A percentile compares a stretch with the other conserved stretches of the same genome.
phyloP scores from a whole-genome alignment of 148 eudicot species.

The Cornus kousa region DNA sequence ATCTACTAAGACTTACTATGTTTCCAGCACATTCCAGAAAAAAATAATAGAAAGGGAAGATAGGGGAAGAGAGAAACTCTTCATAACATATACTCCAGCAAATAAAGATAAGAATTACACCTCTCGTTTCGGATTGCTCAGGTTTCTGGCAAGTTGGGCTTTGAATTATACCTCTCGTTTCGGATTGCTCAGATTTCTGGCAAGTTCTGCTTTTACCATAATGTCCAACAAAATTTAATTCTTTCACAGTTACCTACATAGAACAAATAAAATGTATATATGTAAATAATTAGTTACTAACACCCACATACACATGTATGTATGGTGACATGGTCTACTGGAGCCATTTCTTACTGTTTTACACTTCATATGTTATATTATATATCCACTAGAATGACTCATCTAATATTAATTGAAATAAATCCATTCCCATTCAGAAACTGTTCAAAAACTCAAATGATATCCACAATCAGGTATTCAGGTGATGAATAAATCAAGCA shows the following conservation, averaged over 20 bases:
- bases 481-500: too few relatives aligned
- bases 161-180: slow-evolving; percentile 29
- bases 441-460: too few relatives aligned
- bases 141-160: slow-evolving; percentile 12
- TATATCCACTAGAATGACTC: too few relatives aligned
- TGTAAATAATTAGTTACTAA: not conserved
- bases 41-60: too few relatives aligned
- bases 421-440: too few relatives aligned
- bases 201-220: slow-evolving; percentile 23
- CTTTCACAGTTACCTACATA: slow-evolving; percentile 49
- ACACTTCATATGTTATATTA: too few relatives aligned
- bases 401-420: too few relatives aligned
- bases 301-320: too few relatives aligned
- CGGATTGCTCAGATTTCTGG: slow-evolving; percentile 19
- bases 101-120: slow-evolving; percentile 20
- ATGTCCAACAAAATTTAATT: slow-evolving; percentile 51
- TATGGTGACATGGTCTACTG: too few relatives aligned
- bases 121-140: slow-evolving; percentile 23
- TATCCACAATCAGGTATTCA: too few relatives aligned
- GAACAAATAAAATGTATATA: not conserved
- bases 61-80: not conserved
- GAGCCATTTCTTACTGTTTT: too few relatives aligned
- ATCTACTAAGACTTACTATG: too few relatives aligned
- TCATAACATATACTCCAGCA: not conserved
- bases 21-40: not conserved